Base-by-base conservation (phyloP, 2,329 filamentous ascomycete species). In the Aspergillus calidoustus region DNA sequence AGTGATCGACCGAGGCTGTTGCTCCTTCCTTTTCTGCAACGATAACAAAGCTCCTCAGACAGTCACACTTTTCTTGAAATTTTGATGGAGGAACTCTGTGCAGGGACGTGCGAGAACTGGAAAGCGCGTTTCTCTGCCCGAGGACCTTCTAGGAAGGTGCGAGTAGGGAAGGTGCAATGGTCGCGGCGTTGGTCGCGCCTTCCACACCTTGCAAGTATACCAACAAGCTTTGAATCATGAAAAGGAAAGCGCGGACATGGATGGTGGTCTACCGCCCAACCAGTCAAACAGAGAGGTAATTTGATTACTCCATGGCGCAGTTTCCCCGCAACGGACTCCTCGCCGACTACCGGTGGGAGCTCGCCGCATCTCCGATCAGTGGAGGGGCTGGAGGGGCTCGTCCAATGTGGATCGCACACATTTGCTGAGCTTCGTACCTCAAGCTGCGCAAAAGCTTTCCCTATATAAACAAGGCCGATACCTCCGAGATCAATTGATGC, bases 311-410 rank as follows among this genome's bases (percentile, higher is more conserved):
- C 11, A 30, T 8, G 31, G 22, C 6, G 15, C 48, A 51, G 7
- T 54, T 52, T 54, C 64, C 64, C 64, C 64, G 62, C 64, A 64
- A 56, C 67, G 67, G 66, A 57, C 49, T 61, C 41, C 38, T 57
- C 15, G 62, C 66, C 57, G 71, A 74, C 7, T 68, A 13, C 34
- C 34, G 15, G 68, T 38, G 71, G 69, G 49, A 72, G 66, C 30
- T 68, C 43, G 22, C 66, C 66, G 51, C 70, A 64, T 13, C 61
- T 66, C 25, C 68, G 54, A 64, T 72, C 72, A 38, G 13, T 51
- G 34, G 48, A 43, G 34, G 25, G 22, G 23, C 46, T 47, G 43
- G 59, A 59, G 60, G 59, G 72, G 54, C 57, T 51, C 51, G 19
- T 65, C 54, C 70, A 69, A 70, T 57, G 57, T 67, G 60, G 62